phyloP scores from a whole-genome alignment of 2,329 filamentous ascomycete genomes.

The Alternaria ethzedia region DNA sequence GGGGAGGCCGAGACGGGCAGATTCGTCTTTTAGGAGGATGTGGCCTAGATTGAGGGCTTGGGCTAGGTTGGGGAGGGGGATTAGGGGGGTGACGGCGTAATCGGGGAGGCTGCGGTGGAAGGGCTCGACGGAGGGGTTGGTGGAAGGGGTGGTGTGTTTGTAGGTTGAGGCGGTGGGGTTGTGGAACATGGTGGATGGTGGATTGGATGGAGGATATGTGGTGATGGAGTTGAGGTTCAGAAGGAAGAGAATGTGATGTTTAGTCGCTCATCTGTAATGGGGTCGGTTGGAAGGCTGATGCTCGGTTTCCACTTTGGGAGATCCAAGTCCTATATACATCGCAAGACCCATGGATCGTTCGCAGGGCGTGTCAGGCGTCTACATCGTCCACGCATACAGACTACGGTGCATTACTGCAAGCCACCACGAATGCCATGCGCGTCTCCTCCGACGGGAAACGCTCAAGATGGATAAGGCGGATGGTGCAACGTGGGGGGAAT shows the following conservation, averaged over 20 bases:
- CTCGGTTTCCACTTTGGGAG: neutral
- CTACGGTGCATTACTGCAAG: neutral
- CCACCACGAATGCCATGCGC: neutral
- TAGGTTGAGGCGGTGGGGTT: constrained; percentile 37
- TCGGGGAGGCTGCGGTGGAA: constrained; percentile 67
- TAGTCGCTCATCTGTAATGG: neutral
- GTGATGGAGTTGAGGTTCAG: neutral
- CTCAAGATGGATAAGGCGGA: neutral
- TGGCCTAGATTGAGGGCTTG: constrained; percentile 58
- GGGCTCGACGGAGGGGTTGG: constrained; percentile 26
- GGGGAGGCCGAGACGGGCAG: constrained; percentile 68
- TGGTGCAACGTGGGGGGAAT: neutral
- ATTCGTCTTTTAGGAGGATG: constrained; percentile 75
- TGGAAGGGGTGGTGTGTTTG: constrained; percentile 17
- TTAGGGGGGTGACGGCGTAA: constrained; percentile 64
- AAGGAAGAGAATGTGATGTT: too few relatives aligned
- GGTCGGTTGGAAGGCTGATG: neutral
- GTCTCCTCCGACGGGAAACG: constrained; percentile 9
- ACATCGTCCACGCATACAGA: neutral
- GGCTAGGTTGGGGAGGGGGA: constrained; percentile 62
- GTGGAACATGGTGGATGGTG: constrained; percentile 24
- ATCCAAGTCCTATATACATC: neutral
- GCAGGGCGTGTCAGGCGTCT: neutral
- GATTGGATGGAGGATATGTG: too few relatives aligned
- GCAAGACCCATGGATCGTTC: neutral